phyloP scores from a whole-genome alignment of 345 rosid genomes.

The Citrus maxima region DNA sequence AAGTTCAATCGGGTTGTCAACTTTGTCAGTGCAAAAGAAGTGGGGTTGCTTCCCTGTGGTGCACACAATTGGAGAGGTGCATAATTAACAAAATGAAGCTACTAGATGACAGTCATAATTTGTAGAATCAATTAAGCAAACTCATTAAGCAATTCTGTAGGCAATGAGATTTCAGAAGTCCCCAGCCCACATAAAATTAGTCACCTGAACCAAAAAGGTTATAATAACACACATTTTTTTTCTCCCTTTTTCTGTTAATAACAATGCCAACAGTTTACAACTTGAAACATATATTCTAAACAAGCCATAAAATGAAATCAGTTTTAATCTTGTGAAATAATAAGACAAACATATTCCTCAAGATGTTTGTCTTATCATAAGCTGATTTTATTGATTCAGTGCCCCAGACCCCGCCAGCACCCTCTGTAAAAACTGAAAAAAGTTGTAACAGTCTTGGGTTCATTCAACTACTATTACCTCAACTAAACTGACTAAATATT shows the following conservation, averaged over 20 bases:
- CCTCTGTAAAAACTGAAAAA: not conserved
- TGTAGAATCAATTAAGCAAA: not conserved
- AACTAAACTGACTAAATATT: not conserved
- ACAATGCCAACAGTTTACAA: not conserved
- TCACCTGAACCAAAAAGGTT: not conserved
- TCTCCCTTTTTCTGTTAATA: not conserved
- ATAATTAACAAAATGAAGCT: not conserved
- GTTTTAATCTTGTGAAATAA: not conserved
- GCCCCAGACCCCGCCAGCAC: not conserved
- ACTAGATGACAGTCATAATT: not conserved
- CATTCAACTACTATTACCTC: not conserved
- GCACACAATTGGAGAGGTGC: slow-evolving; percentile 1
- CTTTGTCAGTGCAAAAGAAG: slow-evolving; percentile 65
- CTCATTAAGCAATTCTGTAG: not conserved
- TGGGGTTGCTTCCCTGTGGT: slow-evolving; percentile 48
- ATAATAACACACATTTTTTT: not conserved
- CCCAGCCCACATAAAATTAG: not conserved
- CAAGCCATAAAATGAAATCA: not conserved
- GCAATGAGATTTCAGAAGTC: slow-evolving; percentile 1
- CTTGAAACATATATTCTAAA: not conserved
- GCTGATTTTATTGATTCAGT: not conserved
- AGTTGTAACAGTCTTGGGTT: not conserved
- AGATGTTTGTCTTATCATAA: not conserved
- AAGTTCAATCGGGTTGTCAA: slow-evolving; percentile 78
- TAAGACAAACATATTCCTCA: not conserved